phyloP scores from a whole-genome alignment of 148 eudicot genomes.

The Tetragonia tetragonoides region DNA sequence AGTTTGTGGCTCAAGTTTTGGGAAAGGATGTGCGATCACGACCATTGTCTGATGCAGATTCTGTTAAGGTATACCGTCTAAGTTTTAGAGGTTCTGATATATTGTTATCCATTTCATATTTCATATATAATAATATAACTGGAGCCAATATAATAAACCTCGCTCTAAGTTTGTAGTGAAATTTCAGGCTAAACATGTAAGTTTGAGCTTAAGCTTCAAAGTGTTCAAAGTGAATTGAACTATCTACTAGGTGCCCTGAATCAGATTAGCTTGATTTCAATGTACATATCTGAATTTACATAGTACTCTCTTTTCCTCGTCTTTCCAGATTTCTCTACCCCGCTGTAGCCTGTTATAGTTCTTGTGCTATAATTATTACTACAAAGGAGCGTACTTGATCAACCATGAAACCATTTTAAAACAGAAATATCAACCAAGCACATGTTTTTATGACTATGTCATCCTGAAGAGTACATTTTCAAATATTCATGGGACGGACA shows the following conservation, averaged over 20 bases:
- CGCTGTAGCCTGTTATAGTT: background rate
- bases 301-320: background rate
- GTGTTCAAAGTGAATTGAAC: background rate
- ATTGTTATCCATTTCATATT: background rate
- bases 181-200: background rate
- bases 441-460: background rate
- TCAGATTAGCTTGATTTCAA: background rate
- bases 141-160: background rate
- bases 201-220: background rate
- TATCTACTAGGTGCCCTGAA: background rate
- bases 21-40: slow-evolving; percentile 62
- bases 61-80: slow-evolving; percentile 51
- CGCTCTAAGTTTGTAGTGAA: background rate
- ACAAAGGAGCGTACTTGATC: background rate
- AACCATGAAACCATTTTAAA: background rate
- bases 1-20: slow-evolving; percentile 62
- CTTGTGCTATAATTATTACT: background rate
- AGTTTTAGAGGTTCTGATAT: background rate
- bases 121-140: background rate
- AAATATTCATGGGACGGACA: background rate
- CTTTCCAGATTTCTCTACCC: no score
- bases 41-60: slow-evolving; percentile 72
- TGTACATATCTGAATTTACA: background rate
- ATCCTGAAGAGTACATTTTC: background rate
- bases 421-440: background rate